Conservation (phyloP, 139 green algal genomes). For the Limnomonas spitsbergensis region DNA sequence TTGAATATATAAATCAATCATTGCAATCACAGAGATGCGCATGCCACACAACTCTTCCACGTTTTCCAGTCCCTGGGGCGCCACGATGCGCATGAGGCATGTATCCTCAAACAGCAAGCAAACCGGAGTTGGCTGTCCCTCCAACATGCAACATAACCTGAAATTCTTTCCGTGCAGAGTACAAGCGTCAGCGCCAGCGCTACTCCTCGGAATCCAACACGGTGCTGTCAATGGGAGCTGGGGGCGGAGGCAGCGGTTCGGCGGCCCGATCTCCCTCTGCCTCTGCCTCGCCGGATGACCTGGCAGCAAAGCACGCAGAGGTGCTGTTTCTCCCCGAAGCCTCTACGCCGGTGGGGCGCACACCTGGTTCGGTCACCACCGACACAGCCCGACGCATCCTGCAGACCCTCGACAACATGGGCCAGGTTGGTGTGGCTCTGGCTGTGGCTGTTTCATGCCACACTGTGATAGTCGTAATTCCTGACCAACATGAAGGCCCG, state of each 20-base stretch:
- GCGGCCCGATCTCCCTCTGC: background rate
- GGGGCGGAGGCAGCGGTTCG: background rate
- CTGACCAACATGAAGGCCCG: no score
- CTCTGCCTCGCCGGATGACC: background rate
- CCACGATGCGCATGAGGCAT: no score
- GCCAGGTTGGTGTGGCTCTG: constrained; percentile 19
- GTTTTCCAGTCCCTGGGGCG: no score
- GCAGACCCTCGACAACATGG: constrained; percentile 33
- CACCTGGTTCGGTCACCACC: background rate
- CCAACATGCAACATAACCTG: no score
- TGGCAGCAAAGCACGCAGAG: background rate
- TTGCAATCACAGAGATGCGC: no score
- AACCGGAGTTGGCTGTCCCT: no score
- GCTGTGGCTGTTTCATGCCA: no score
- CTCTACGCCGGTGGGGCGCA: no score
- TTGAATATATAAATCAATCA: no score
- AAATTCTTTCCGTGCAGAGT: constrained; percentile 27
- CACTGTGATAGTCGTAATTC: no score
- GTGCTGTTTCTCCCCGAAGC: background rate
- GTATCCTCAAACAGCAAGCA: no score
- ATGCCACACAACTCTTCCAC: no score
- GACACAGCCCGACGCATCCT: constrained; percentile 38
- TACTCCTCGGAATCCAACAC: background rate
- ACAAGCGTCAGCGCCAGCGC: constrained; percentile 30
- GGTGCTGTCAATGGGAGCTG: constrained; percentile 2